Evolutionary conservation across 2,329 filamentous ascomycete species (phyloP), one percentile per base, ranked within the genome.

Genomic region (Colletotrichum cuscutae): DNA sequence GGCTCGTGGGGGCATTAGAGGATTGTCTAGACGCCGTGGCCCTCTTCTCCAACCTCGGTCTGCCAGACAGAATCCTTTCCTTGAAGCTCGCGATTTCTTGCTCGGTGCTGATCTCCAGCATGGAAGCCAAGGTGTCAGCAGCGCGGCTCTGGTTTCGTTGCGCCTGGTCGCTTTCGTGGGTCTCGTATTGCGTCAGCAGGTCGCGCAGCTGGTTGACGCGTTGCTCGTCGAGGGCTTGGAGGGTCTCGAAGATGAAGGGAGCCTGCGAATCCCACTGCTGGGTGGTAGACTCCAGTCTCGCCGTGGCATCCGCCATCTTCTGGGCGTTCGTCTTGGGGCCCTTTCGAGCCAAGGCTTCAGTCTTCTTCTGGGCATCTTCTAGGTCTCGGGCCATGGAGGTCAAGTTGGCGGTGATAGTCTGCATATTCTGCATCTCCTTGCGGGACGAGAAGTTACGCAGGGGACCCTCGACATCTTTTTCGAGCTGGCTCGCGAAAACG

Each of bases 241-340:
- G 89, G 73, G 92, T 93, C 83, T 99, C 97, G 79, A 97, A 98
- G 73, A 98, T 93, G 82, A 94, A 98, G 1, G 97, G 97, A 15
- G 97, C 95, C 81, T 98, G 95, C 1, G 95, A 95, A 68, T 98
- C 92, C 97, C 97, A 99, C 80, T 97, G 93, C 76, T 92, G 89
- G 57, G 88, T 90, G n/a, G 95, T 93, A 73, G 91, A 91, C 75
- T 97, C 94, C 56, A 97, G 89, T 75, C 91, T 92, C 22, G 90
- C 86, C 12, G 90, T 88, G 13, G 95, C 95, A 74, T 88, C 89
- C 56, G 95, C 93, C 52, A 97, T 89, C 82, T 97, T 97, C 71
- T 91, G 90, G 2, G 92, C 89, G 77, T 91, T 95, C 54, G 93
- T 91, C 82, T 92, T 95, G 66, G 89, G 89, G 73, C 93, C 95